Conservation (phyloP, 805 yeast species). For the Candida insectorum region DNA sequence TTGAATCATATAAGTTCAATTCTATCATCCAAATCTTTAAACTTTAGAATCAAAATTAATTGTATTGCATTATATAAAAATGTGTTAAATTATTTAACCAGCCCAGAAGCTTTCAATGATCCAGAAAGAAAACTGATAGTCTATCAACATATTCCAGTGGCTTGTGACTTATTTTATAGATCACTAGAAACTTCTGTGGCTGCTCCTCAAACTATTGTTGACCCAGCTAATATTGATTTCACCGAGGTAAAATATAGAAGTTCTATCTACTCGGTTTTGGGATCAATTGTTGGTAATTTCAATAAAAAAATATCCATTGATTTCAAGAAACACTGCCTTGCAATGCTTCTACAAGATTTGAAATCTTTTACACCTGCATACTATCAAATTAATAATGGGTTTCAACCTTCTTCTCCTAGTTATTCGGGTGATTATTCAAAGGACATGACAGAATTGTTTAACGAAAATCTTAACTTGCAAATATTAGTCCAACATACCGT, state of each 20-base stretch:
- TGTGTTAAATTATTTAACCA: slow-evolving; percentile 50
- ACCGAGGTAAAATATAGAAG: slow-evolving; percentile 16
- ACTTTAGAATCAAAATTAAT: slow-evolving; percentile 26
- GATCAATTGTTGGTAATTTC: slow-evolving; percentile 24
- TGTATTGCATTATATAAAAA: slow-evolving; percentile 52
- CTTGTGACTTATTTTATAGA: slow-evolving; percentile 16
- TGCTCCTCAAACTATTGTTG: slow-evolving; percentile 1
- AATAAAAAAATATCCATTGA: slow-evolving; percentile 19
- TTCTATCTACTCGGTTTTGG: slow-evolving; percentile 23
- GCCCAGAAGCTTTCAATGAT: slow-evolving; percentile 44
- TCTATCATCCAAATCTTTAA: slow-evolving; percentile 32
- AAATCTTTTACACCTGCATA: slow-evolving; percentile 6
- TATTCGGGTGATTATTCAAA: slow-evolving; percentile 12
- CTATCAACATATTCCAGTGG: slow-evolving; percentile 17
- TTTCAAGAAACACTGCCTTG: slow-evolving; percentile 13
- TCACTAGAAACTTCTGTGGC: slow-evolving; percentile 16
- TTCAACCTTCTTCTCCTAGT: slow-evolving; percentile 1
- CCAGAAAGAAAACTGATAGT: slow-evolving; percentile 35
- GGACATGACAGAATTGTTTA: slow-evolving; percentile 7
- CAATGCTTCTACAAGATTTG: slow-evolving; percentile 22
- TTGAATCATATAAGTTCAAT: slow-evolving; percentile 44
- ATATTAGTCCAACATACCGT: slow-evolving; percentile 23
- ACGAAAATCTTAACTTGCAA: slow-evolving; percentile 7
- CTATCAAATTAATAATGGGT: slow-evolving; percentile 5
- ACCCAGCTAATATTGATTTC: slow-evolving; percentile 5